These are phyloP conservation scores for Pichia norvegensis DNA, from an alignment of 1,139 yeast genomes.

Conservation along the genomic window DNA sequence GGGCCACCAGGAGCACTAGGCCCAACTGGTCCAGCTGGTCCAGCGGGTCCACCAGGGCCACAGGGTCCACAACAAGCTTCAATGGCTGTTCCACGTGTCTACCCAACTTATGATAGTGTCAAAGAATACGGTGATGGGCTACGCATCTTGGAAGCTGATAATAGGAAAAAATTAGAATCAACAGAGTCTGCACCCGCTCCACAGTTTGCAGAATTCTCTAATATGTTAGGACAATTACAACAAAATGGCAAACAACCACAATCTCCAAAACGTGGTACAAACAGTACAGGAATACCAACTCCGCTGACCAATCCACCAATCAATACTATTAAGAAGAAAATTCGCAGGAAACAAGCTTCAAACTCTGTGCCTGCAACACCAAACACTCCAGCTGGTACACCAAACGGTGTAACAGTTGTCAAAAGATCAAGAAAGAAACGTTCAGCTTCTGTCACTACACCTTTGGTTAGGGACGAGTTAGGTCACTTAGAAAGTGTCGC, in stretches of 20 bases:
- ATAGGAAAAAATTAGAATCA: slow-evolving; percentile 32
- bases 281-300: slow-evolving; percentile 18
- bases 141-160: slow-evolving; percentile 46
- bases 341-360: slow-evolving; percentile 24
- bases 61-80: neutral
- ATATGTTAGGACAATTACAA: slow-evolving; percentile 18
- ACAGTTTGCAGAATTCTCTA: slow-evolving; percentile 25
- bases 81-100: neutral
- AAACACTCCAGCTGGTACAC: slow-evolving; percentile 19
- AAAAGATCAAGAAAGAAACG: slow-evolving; percentile 22
- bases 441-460: slow-evolving; percentile 18
- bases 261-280: slow-evolving; percentile 1
- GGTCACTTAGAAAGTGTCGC: slow-evolving; percentile 12
- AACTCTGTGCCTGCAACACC: slow-evolving; percentile 30
- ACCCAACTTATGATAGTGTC: slow-evolving; percentile 21
- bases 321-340: slow-evolving; percentile 18
- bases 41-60: slow-evolving; percentile 2
- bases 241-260: slow-evolving; percentile 8
- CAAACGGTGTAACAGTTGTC: slow-evolving; percentile 6
- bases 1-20: neutral
- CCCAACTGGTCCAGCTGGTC: neutral
- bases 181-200: slow-evolving; percentile 9
- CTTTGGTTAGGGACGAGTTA: slow-evolving; percentile 23
- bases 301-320: slow-evolving; percentile 15
- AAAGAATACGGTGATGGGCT: slow-evolving; percentile 53